Percentiles rank a stretch among this genome's conserved stretches.
phyloP scores from a whole-genome alignment of 176 grass and related monocot species.

The Saccharum spontaneum region DNA sequence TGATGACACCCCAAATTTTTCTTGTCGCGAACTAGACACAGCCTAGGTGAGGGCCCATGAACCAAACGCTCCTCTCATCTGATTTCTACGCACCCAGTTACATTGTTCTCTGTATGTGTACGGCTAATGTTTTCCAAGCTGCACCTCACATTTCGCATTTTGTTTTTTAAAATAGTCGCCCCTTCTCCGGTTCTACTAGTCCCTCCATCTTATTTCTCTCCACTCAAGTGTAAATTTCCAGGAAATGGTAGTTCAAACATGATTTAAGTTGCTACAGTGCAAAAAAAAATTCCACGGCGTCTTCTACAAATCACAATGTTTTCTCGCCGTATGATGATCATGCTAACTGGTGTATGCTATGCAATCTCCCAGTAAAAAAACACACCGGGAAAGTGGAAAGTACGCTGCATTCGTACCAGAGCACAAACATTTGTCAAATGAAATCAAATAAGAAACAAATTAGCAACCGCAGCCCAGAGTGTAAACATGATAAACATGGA shows the following conservation, averaged over 20 bases:
- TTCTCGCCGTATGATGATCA: neutral
- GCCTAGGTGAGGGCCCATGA: too few relatives aligned
- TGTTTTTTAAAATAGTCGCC: too few relatives aligned
- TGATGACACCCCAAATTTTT: too few relatives aligned
- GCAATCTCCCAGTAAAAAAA: neutral
- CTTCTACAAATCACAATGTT: neutral
- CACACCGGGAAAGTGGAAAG: accelerated
- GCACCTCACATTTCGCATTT: too few relatives aligned
- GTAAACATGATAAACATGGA: neutral
- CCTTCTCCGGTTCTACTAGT: too few relatives aligned
- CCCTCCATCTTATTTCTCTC: too few relatives aligned
- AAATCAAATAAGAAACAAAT: neutral
- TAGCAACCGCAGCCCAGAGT: neutral
- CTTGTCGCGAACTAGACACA: too few relatives aligned
- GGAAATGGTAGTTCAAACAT: neutral
- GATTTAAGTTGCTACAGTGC: neutral
- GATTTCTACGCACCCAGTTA: too few relatives aligned
- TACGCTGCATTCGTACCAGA: neutral
- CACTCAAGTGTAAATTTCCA: too few relatives aligned
- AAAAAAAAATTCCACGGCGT: neutral
- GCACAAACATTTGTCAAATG: neutral
- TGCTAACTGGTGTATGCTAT: neutral
- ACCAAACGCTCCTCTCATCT: too few relatives aligned
- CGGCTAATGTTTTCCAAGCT: too few relatives aligned
- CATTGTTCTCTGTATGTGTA: too few relatives aligned